Evolutionary conservation across 116 monocot species (phyloP).

Genomic region (Posidonia oceanica): DNA sequence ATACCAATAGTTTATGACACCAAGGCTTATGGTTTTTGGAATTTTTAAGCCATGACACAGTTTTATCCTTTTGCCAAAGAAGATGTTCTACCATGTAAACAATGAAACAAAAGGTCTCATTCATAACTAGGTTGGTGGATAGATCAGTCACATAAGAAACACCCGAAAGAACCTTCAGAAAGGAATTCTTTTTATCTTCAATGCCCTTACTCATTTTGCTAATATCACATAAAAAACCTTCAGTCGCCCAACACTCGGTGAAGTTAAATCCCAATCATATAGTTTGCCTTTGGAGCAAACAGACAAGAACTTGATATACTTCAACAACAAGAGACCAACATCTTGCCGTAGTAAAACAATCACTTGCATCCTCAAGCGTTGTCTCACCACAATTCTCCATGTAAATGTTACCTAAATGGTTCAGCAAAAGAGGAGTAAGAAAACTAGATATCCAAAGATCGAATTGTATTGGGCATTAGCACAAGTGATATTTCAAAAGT

Average conservation of each 20-base stretch:
- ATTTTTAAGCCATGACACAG: slow-evolving; percentile 14
- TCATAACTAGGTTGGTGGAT: neutral
- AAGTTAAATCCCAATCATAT: slow-evolving; percentile 28
- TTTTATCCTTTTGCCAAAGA: neutral
- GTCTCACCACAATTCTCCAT: slow-evolving; percentile 40
- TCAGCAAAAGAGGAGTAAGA: too few relatives aligned
- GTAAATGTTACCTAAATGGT: slow-evolving; percentile 25
- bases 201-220: neutral
- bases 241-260: slow-evolving; percentile 17
- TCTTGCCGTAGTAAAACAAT: slow-evolving; percentile 33
- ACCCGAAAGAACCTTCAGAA: too few relatives aligned
- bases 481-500: too few relatives aligned
- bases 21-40: neutral
- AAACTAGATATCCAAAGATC: too few relatives aligned
- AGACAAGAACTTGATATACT: slow-evolving; percentile 38
- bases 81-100: neutral
- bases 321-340: slow-evolving; percentile 36
- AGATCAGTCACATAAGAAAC: neutral
- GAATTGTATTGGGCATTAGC: too few relatives aligned
- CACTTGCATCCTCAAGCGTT: slow-evolving; percentile 40
- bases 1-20: slow-evolving; percentile 7
- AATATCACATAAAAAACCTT: neutral
- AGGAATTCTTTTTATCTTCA: slow-evolving; percentile 13
- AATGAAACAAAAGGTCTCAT: slow-evolving; percentile 5
- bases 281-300: slow-evolving; percentile 30